phyloP scores from a whole-genome alignment of 2,329 filamentous ascomycete genomes.

The Pseudonectria buxi region DNA sequence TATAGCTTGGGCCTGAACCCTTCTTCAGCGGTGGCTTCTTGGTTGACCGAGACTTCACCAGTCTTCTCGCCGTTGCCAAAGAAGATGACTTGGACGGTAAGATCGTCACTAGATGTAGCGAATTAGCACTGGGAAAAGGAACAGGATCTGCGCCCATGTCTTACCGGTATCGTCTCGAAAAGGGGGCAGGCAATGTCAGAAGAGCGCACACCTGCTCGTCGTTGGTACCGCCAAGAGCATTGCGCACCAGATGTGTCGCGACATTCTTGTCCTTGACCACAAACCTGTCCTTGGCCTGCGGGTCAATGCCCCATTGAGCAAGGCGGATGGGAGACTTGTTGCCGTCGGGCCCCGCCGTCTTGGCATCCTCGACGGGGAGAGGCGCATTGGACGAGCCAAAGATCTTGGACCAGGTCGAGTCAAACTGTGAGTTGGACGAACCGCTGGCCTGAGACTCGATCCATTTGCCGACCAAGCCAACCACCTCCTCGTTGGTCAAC shows the following conservation, averaged over 20 bases:
- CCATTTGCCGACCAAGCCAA: constrained; percentile 95
- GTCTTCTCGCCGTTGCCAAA: constrained; percentile 77
- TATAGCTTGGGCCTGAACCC: constrained; percentile 36
- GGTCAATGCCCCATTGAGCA: constrained; percentile 81
- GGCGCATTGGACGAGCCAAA: constrained; percentile 45
- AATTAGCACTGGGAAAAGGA: constrained; percentile 4
- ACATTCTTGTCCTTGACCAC: constrained; percentile 93
- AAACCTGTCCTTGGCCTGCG: constrained; percentile 71
- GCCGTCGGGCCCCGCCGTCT: constrained; percentile 48
- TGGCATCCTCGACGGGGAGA: constrained; percentile 69
- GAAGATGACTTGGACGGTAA: constrained; percentile 98
- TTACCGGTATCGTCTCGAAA: constrained; percentile 82
- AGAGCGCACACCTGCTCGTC: constrained; percentile 89
- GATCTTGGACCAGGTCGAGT: constrained; percentile 60
- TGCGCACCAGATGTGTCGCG: constrained; percentile 90
- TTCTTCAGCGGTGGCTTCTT: constrained; percentile 67
- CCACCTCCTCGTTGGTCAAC: constrained; percentile 96
- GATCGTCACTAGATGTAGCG: constrained; percentile 61
- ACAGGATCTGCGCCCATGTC: constrained; percentile 4
- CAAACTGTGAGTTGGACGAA: constrained; percentile 56
- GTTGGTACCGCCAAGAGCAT: constrained; percentile 89
- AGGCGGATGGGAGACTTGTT: constrained; percentile 84
- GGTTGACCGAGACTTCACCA: constrained; percentile 75
- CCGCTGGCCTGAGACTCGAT: constrained; percentile 66
- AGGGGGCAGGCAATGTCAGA: constrained; percentile 84